Conservation (phyloP, 495 filamentous ascomycete genomes). For the Penicillium egyptiacum region DNA sequence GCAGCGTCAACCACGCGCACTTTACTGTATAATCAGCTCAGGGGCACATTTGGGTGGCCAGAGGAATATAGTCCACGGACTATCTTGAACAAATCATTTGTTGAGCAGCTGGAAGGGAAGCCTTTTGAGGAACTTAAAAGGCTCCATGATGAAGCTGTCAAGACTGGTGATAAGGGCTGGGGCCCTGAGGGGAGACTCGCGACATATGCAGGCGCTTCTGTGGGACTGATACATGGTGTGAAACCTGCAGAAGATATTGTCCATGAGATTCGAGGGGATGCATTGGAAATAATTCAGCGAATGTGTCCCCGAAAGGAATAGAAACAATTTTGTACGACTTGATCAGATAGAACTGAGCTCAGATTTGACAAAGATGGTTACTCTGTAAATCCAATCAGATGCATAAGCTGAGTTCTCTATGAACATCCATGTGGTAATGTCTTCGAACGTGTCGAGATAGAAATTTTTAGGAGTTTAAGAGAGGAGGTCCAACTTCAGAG, state of each 20-base stretch:
- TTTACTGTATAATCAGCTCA: constrained; percentile 65
- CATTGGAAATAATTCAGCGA: constrained; percentile 13
- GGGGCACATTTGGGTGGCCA: constrained; percentile 71
- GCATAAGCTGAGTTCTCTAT: background rate
- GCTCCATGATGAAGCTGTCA: constrained; percentile 56
- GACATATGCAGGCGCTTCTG: constrained; percentile 64
- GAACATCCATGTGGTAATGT: background rate
- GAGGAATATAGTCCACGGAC: constrained; percentile 60
- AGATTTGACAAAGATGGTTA: background rate
- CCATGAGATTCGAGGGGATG: constrained; percentile 13
- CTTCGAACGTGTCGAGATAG: background rate
- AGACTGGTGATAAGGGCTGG: constrained; percentile 60
- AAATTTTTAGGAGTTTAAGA: no score
- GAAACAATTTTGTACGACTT: background rate
- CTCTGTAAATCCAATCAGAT: background rate
- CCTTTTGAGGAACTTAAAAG: constrained; percentile 58
- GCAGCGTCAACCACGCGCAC: constrained; percentile 64
- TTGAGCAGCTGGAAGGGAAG: constrained; percentile 57
- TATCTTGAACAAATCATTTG: constrained; percentile 61
- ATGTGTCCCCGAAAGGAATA: background rate
- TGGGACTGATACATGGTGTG: constrained; percentile 52
- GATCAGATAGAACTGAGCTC: background rate
- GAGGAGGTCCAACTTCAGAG: background rate
- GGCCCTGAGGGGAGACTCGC: constrained; percentile 62
- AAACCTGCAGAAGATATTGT: constrained; percentile 46